Base-by-base conservation (phyloP, 805 yeast genomes). In the Allodekkera sacchari region DNA sequence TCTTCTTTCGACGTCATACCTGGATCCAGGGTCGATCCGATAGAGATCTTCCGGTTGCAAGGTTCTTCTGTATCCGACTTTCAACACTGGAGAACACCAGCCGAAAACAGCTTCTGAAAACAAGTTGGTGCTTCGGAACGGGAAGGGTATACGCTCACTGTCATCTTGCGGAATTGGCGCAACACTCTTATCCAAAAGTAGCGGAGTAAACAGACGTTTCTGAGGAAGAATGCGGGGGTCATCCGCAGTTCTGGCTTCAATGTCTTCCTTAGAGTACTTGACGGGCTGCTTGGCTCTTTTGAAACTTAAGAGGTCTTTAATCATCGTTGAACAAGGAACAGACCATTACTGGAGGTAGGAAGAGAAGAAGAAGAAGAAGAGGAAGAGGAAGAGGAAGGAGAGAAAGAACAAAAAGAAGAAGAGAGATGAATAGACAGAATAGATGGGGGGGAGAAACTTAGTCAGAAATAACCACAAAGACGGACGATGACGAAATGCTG, bases 21-120 rank as follows among this genome's bases (percentile, higher is more conserved):
- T 25, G 5, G 52, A 38, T 8, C 52, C 61, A 4, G 52, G 53
- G n/a, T 63, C 62, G 38, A 73, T 53, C 34, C 52, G 54, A 44
- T 52, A 81, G 38, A 82, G 52, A 56, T 83, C 92, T 30, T 70
- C 68, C 2, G 82, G 76, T 32, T 71, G 74, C 30, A 83, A 58
- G 0, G 85, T 77, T 45, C 94, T 64, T 48, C 69, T 73, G 52
- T 83, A 83, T 7, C 94, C 92, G 6, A 69, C 68, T 15, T 57
- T 55, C 62, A 83, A 54, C 19, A 81, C 42, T 1, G 89, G 89
- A 13, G 56, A 33, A 23, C 80, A 60, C 92, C 94, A 83, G 66
- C 76, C 63, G 47, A 79, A 74, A 39, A 74, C 69, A 0, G 63
- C 28, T 41, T 56, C 56, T 10, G 66, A 62, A 8, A 74, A 32